Base-by-base conservation (phyloP, 768 basidiomycete genomes). In the Kwoniella shandongensis region DNA sequence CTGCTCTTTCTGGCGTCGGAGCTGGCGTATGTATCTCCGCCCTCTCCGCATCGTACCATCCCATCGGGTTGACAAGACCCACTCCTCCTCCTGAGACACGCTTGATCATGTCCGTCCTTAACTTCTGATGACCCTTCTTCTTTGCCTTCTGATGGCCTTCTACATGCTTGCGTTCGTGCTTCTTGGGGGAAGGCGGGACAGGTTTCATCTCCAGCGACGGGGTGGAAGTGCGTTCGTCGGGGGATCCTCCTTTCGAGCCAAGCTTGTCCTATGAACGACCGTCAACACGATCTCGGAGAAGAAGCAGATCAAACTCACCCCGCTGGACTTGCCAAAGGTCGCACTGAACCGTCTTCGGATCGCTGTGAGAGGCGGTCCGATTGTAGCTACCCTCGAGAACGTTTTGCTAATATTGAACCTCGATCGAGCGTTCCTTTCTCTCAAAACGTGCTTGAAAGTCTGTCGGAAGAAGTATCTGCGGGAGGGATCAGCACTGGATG, bases 41-140 rank as follows among this genome's bases (percentile, higher is more conserved):
- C 42, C 62, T 23, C 41, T 63, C 51, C 18, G 55, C 58, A 35
- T 76, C 71, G 50, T 76, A 76, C 73, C 73, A 73, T 15, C 75
- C 75, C 75, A 76, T 76, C 1, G 74, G 74, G 44, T 78, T 78
- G 48, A 78, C 64, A 61, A 78, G 40, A 4, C 76, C 76, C 12
- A 75, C 63, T 2, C 72, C 76, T 17, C 75, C 77, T n/a, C 77
- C 77, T 44, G 76, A 76, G 11, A 78, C 76, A 13, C 77, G 66
- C 60, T 70, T 69, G 61, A 78, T 78, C 77, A 78, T 78, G 46
- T 69, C 70, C 27, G 71, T 74, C 26, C 61, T 51, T 18, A 77
- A 55, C 26, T 73, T 72, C 41, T 64, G 45, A 13, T 51, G 47
- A 6, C 57, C 50, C 35, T 57, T 61, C 22, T 69, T 61, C 63